These are phyloP conservation scores for Echites panduratus DNA, from an alignment of 257 asterid genomes.

Conservation along the genomic window DNA sequence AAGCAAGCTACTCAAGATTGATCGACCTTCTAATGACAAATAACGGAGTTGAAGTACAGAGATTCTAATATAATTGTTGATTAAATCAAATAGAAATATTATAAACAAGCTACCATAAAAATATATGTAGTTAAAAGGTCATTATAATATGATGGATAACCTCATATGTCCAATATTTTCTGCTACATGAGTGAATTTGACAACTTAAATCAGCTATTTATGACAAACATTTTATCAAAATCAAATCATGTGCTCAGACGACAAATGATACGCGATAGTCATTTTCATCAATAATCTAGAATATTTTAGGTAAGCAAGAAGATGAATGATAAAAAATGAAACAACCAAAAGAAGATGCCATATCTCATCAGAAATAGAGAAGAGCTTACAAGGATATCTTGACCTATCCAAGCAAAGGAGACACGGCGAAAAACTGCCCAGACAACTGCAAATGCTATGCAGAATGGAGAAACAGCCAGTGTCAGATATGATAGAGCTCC, in stretches of 20 bases:
- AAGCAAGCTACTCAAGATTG: neutral
- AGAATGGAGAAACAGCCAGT: conserved; percentile 81
- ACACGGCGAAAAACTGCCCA: conserved; percentile 85
- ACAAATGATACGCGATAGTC: neutral
- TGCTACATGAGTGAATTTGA: neutral
- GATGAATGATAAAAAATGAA: neutral
- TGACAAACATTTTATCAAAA: neutral
- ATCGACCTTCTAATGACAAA: neutral
- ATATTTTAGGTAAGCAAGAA: neutral
- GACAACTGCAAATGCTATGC: conserved; percentile 76
- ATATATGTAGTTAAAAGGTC: neutral
- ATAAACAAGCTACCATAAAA: neutral
- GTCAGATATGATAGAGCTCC: conserved; percentile 88
- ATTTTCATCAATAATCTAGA: neutral
- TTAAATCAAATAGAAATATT: neutral
- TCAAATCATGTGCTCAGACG: neutral
- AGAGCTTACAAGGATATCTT: conserved; percentile 86
- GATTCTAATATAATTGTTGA: neutral
- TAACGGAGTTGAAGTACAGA: neutral
- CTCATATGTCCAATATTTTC: neutral
- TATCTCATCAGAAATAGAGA: neutral
- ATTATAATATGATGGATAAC: neutral
- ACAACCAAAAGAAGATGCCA: neutral
- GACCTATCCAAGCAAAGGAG: conserved; percentile 97
- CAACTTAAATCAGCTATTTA: neutral